Conservation (phyloP, 495 filamentous ascomycete genomes). For the Halenospora varia region DNA sequence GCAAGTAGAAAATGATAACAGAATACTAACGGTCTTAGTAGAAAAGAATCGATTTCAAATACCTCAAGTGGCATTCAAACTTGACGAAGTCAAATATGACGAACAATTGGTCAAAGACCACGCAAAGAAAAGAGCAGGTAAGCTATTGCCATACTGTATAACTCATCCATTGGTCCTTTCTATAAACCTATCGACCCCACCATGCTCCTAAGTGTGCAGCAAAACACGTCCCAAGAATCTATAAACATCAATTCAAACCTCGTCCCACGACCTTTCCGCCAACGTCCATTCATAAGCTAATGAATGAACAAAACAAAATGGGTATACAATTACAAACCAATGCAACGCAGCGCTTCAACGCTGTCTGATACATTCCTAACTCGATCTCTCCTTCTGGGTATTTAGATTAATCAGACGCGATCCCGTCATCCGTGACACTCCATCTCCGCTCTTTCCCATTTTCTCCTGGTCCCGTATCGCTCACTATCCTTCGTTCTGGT, state of each 20-base stretch:
- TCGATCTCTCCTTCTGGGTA: background rate
- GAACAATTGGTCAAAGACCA: no score
- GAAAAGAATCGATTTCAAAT: no score
- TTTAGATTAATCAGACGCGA: conserved; percentile 22
- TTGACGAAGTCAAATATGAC: no score
- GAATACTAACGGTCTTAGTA: no score
- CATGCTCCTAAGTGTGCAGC: background rate
- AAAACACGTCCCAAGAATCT: background rate
- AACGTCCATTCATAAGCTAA: background rate
- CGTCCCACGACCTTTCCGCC: background rate
- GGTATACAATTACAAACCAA: background rate
- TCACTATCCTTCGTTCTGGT: conserved; percentile 6
- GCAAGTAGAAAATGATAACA: no score
- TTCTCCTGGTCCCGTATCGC: conserved; percentile 18
- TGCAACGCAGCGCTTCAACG: background rate
- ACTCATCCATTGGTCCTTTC: no score
- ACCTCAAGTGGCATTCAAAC: no score
- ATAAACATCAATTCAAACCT: background rate
- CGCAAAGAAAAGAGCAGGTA: no score
- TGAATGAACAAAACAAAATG: background rate
- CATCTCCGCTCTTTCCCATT: conserved; percentile 25
- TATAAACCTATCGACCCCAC: no score
- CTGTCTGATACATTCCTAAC: background rate
- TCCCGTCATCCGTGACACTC: conserved; percentile 26
- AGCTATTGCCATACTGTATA: no score